A percentile compares a stretch with the other conserved stretches of the same genome.
Conservation (phyloP, 1,284 basidiomycete genomes). For the Rhodotorula sp. region DNA sequence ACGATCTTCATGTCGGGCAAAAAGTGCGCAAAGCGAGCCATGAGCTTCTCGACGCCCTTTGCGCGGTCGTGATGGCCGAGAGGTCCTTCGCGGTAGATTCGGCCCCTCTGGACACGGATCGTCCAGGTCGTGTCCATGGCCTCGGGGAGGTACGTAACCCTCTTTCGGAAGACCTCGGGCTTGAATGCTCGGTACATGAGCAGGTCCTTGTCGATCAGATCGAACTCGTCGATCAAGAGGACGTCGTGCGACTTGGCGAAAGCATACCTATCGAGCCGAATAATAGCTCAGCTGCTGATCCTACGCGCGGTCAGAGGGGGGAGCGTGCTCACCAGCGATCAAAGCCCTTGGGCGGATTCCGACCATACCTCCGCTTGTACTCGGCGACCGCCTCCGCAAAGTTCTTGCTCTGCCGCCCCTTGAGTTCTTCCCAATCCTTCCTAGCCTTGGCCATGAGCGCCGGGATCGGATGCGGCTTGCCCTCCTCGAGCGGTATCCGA, state of each 20-base stretch:
- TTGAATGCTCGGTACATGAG: slow-evolving; percentile 43
- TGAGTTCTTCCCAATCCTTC: slow-evolving; percentile 28
- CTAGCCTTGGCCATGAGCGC: slow-evolving; percentile 29
- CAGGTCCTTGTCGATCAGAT: slow-evolving; percentile 44
- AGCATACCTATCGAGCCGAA: slow-evolving; percentile 39
- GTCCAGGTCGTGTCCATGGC: slow-evolving; percentile 39
- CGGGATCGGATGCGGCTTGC: slow-evolving; percentile 35
- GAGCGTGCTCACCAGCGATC: slow-evolving; percentile 38
- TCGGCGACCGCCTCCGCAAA: slow-evolving; percentile 40
- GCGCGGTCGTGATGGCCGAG: slow-evolving; percentile 43
- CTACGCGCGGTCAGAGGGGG: no score
- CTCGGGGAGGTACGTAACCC: slow-evolving; percentile 33
- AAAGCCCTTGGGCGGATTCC: slow-evolving; percentile 42
- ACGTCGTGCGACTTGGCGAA: slow-evolving; percentile 44
- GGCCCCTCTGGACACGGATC: slow-evolving; percentile 38
- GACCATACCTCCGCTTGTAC: slow-evolving; percentile 40
- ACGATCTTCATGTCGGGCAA: slow-evolving; percentile 44
- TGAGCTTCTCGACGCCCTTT: slow-evolving; percentile 39
- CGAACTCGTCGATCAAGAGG: slow-evolving; percentile 45
- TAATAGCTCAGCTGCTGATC: background rate
- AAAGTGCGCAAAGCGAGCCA: slow-evolving; percentile 36
- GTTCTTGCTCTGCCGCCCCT: slow-evolving; percentile 35
- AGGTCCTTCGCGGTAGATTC: slow-evolving; percentile 38
- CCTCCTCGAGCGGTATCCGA: slow-evolving; percentile 33
- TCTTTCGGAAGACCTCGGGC: slow-evolving; percentile 37